phyloP scores from a whole-genome alignment of 352 stramenopile species.

The Globisporangium nunn region DNA sequence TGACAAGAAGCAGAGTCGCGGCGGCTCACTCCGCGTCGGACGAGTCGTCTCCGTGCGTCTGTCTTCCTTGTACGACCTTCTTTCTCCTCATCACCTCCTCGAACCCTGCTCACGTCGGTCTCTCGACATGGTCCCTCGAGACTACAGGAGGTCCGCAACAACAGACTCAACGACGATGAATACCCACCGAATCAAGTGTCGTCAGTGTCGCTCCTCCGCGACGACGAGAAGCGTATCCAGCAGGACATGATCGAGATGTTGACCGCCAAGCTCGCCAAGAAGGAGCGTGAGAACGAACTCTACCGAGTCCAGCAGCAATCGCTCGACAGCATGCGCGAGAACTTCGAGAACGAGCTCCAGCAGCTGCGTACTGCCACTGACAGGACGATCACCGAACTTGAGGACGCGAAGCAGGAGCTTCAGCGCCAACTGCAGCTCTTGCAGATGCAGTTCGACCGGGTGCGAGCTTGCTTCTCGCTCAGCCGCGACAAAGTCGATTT shows the following conservation, averaged over 20 bases:
- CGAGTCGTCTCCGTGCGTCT: conserved; percentile 41
- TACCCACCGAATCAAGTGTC: conserved; percentile 16
- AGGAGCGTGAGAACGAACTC: conserved; percentile 53
- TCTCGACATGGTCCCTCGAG: too few species aligned
- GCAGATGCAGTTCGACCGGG: conserved; percentile 31
- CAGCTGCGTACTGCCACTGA: conserved; percentile 22
- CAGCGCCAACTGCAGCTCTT: conserved; percentile 28
- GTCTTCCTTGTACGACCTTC: background rate
- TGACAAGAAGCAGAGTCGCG: conserved; percentile 14
- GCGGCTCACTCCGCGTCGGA: conserved; percentile 37
- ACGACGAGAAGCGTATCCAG: conserved; percentile 47
- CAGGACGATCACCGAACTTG: conserved; percentile 15
- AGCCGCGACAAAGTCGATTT: too few species aligned
- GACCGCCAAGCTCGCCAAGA: conserved; percentile 46
- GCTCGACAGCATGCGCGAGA: conserved; percentile 12
- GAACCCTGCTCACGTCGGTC: too few species aligned
- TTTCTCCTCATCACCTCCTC: background rate
- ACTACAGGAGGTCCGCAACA: conserved; percentile 26
- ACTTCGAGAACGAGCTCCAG: conserved; percentile 18
- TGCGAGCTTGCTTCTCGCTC: conserved; percentile 7
- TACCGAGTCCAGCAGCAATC: conserved; percentile 27
- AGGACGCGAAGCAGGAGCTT: conserved; percentile 27
- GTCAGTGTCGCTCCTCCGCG: conserved; percentile 22
- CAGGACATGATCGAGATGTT: conserved; percentile 62
- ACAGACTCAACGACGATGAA: conserved; percentile 9